Base-by-base conservation (phyloP, 75 land plant species). In the Pseudotsuga menziesii region DNA sequence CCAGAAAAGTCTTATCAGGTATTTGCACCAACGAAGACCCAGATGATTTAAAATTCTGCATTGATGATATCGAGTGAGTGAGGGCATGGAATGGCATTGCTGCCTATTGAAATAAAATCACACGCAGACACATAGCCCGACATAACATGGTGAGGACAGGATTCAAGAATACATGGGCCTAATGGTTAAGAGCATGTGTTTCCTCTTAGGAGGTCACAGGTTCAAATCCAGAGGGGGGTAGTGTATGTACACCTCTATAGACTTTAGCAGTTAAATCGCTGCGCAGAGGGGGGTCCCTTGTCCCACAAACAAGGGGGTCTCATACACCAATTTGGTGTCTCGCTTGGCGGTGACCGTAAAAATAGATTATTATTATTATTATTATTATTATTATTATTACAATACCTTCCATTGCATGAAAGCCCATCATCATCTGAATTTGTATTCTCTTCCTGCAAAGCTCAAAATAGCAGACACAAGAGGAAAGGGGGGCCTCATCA, bases 361-460 rank as follows among this genome's bases (percentile, higher is more conserved):
- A n/a, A n/a, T n/a, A n/a, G n/a, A n/a, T n/a, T n/a, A n/a, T n/a
- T n/a, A n/a, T n/a, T n/a, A n/a, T n/a, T n/a, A n/a, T n/a, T n/a
- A n/a, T n/a, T n/a, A n/a, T n/a, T n/a, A n/a, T n/a, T n/a, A n/a
- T n/a, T n/a, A n/a, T n/a, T n/a, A n/a, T n/a, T n/a, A n/a, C n/a
- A n/a, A 58, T 4, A 58, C 59, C 17, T 58, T 58, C n/a, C 14
- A 27, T 69, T 69, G 72, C 72, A 69, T 48, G 48, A 36, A 20
- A 11, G 48, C 36, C 41, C 72, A 69, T 69, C 23, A 69, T 69
- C 17, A 41, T n/a, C 72, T 17, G 72, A 69, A 69, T 36, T 52
- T 39, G 22, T 52, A 69, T 69, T 69, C 20, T 69, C 72, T 44
- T 8, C n/a, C 48, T 64, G 69, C 69, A 64, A 64, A 64, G 72